Evolutionary conservation across 371 early-diverging fungal genomes (phyloP).

Genomic region (Amoeboaphelidium occidentale): DNA sequence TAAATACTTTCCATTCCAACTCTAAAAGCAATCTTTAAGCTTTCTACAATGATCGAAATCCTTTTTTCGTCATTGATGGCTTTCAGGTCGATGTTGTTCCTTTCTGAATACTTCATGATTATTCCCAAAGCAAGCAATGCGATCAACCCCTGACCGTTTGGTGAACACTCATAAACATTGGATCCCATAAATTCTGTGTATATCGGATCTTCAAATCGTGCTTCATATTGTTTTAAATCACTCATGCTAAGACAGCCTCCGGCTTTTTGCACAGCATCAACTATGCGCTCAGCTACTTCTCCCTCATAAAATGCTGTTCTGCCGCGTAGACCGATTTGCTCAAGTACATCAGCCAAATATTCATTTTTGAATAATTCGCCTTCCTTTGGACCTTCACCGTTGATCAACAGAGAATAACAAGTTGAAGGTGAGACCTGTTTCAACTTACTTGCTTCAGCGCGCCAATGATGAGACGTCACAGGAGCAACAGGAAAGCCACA

Average conservation of each 20-base stretch:
- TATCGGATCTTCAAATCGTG: constrained; percentile 31
- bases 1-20: no score
- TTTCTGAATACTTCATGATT: no score
- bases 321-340: no score
- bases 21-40: no score
- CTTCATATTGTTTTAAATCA: constrained; percentile 37
- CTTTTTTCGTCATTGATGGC: no score
- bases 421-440: constrained; percentile 19
- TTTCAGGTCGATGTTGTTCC: no score
- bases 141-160: constrained; percentile 39
- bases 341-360: no score
- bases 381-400: constrained; percentile 30
- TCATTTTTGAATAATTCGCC: no score
- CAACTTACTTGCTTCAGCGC: no score
- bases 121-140: constrained; percentile 46
- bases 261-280: constrained; percentile 22
- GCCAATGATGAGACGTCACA: constrained; percentile 3
- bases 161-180: constrained; percentile 44
- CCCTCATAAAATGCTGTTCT: constrained; percentile 53
- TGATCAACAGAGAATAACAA: constrained; percentile 24
- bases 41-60: no score
- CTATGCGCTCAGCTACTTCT: constrained; percentile 38
- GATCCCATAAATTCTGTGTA: constrained; percentile 32
- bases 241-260: constrained; percentile 49
- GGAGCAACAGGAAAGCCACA: constrained; percentile 24